Conservation (phyloP, 192 early-diverging fungal species). For the Rhizophagus sp. region DNA sequence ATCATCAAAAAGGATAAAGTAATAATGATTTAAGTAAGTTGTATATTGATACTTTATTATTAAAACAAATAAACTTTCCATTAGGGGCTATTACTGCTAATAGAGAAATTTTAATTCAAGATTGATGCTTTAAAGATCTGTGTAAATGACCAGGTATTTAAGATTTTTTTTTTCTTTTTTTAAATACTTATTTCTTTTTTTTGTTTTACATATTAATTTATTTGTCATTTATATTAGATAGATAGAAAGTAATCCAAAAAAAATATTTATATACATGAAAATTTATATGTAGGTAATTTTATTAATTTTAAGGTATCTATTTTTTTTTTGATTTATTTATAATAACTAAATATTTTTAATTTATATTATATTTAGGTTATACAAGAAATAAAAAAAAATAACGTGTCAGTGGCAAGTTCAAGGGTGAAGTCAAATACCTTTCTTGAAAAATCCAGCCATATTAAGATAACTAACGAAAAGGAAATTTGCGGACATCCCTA, state of each 20-base stretch:
- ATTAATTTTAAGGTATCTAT: background rate
- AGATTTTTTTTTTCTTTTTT: background rate
- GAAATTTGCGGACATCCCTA: too few species aligned
- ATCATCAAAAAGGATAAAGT: background rate
- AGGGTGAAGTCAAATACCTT: too few species aligned
- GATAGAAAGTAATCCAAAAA: slow-evolving; percentile 62
- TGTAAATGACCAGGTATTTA: slow-evolving; percentile 74
- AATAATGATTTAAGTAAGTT: background rate
- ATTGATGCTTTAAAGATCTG: slow-evolving; percentile 63
- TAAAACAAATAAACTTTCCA: slow-evolving; percentile 72
- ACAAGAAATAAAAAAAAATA: too few species aligned
- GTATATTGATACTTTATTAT: slow-evolving; percentile 59
- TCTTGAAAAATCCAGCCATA: too few species aligned
- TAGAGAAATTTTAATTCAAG: slow-evolving; percentile 38
- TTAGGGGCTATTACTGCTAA: slow-evolving; percentile 64
- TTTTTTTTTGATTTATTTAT: slow-evolving; percentile 6
- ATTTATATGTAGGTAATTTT: slow-evolving; percentile 55
- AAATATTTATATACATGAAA: slow-evolving; percentile 75
- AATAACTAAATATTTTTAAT: background rate
- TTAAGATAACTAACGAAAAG: too few species aligned
- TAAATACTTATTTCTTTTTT: background rate
- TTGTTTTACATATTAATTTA: too few species aligned
- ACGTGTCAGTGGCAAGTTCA: too few species aligned
- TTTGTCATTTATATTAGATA: slow-evolving; percentile 34
- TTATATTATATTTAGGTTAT: too few species aligned